Evolutionary conservation across 805 yeast species (phyloP), one percentile per base, ranked within the genome.

Genomic region (Metschnikowia lachancei): DNA sequence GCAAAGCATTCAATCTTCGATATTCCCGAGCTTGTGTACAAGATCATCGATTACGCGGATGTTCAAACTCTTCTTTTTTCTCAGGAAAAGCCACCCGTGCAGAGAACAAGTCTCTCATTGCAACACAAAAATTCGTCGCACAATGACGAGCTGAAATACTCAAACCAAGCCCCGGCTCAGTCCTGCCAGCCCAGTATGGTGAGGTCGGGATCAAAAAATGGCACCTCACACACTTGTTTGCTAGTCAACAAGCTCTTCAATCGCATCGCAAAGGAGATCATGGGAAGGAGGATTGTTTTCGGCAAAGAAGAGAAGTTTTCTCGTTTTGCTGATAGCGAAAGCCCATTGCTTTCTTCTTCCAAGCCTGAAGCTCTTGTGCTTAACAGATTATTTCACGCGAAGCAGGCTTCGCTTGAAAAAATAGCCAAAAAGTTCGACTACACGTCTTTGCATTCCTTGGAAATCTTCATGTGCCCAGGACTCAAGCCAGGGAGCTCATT

Each of bases 401-500:
- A 66, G 43, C 89, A 84, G 59, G 52, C 61, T 11, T 77, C 82
- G 18, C 55, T 87, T 22, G 82, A 82, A 19, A 39, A 56, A 13
- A 57, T 83, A 9, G 65, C 77, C 1, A 58, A 62, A 16, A 44
- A 55, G 4, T 51, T 74, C 4, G 62, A 76, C 26, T 80, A 82
- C 32, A 69, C 75, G 2, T 67, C 73, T 36, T 61, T 89, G 36
- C 72, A 75, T 53, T 81, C 86, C 85, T 67, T 90, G 26, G 96
- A 90, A 62, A 73, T 89, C 56, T 88, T 85, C 65, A 85, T 91
- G 58, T 89, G 96, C 60, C 92, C 96, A 5, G 74, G 73, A 37
- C 60, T 87, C 26, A 57, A 76, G 8, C 96, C 96, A 3, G 67
- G 71, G 3, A 13, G 46, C 14, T 59, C 62, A 13, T 56, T 72